These are phyloP conservation scores for Plantago coronopus DNA, from an alignment of 305 asterid species.

Conservation along the genomic window DNA sequence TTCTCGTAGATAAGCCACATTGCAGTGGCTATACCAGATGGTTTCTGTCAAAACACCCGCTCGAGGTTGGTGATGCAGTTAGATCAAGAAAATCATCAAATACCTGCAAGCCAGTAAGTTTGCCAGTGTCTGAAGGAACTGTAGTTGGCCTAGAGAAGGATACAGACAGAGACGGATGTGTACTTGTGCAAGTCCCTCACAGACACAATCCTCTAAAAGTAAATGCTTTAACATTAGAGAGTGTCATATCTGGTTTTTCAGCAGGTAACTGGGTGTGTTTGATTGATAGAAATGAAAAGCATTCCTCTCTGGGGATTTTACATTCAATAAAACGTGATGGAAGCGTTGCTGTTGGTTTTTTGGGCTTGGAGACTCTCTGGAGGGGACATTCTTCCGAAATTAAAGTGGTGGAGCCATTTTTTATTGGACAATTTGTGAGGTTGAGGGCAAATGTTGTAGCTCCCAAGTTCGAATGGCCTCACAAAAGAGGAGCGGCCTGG, in stretches of 20 bases:
- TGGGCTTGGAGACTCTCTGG: conserved; percentile 6
- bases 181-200: background rate
- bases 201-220: conserved; percentile 1
- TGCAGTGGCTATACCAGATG: conserved; percentile 4
- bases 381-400: conserved; percentile 6
- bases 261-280: conserved; percentile 10
- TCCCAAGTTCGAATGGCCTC: conserved; percentile 11
- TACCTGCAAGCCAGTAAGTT: conserved; percentile 1
- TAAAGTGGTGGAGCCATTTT: conserved; percentile 2
- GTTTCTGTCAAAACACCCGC: conserved; percentile 6
- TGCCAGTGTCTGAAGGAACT: conserved; percentile 8
- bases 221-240: conserved; percentile 1
- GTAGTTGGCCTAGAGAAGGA: conserved; percentile 5
- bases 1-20: background rate
- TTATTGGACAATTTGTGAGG: background rate
- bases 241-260: conserved; percentile 9
- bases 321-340: conserved; percentile 8
- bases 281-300: background rate
- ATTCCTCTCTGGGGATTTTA: background rate
- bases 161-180: background rate
- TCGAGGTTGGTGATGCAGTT: conserved; percentile 1
- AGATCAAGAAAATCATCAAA: conserved; percentile 5
- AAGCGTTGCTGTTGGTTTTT: conserved; percentile 1
- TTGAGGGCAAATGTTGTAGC: background rate
- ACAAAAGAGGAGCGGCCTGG: conserved; percentile 3